Evolutionary conservation across 2,329 filamentous ascomycete species (phyloP).

Genomic region (Colletotrichum cordylinicola): DNA sequence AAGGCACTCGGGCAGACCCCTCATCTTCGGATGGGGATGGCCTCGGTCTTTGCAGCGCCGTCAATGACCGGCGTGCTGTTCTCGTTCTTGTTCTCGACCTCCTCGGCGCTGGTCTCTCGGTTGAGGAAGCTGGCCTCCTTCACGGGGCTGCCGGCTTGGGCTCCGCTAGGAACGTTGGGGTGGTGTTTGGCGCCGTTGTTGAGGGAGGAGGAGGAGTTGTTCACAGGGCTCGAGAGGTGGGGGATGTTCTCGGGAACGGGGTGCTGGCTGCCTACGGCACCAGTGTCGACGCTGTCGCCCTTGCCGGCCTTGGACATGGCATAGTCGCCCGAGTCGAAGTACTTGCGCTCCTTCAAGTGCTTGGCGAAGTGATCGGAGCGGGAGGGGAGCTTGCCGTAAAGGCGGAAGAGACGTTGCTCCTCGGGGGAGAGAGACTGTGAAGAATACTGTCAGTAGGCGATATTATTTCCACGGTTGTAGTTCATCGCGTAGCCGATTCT

Average conservation of each 20-base stretch:
- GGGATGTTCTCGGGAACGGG: slow-evolving; percentile 95
- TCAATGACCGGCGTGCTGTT: neutral
- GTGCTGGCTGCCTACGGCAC: slow-evolving; percentile 92
- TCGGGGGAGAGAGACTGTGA: slow-evolving; percentile 86
- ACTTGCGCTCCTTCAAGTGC: slow-evolving; percentile 98
- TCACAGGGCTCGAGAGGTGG: slow-evolving; percentile 76
- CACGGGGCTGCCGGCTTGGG: slow-evolving; percentile 77
- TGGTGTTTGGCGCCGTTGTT: slow-evolving; percentile 18
- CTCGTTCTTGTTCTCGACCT: slow-evolving; percentile 31
- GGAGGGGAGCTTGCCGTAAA: slow-evolving; percentile 97
- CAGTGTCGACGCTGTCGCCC: slow-evolving; percentile 90
- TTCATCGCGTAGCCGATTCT: neutral
- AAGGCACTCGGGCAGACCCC: neutral
- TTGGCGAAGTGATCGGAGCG: slow-evolving; percentile 97
- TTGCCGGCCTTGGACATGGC: slow-evolving; percentile 97
- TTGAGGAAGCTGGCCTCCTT: slow-evolving; percentile 92
- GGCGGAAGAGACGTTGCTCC: slow-evolving; percentile 93
- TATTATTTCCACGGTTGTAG: neutral
- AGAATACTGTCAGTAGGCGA: slow-evolving; percentile 23
- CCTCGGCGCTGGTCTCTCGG: slow-evolving; percentile 76
- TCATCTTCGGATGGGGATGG: slow-evolving; percentile 71
- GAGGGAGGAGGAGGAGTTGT: slow-evolving; percentile 28
- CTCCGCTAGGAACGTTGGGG: slow-evolving; percentile 35
- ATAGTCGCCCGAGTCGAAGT: slow-evolving; percentile 96
- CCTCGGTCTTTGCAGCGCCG: slow-evolving; percentile 40